Evolutionary conservation across 2,329 filamentous ascomycete genomes (phyloP), one percentile per base, ranked within the genome.

Genomic region (Tympanopsis confertula): DNA sequence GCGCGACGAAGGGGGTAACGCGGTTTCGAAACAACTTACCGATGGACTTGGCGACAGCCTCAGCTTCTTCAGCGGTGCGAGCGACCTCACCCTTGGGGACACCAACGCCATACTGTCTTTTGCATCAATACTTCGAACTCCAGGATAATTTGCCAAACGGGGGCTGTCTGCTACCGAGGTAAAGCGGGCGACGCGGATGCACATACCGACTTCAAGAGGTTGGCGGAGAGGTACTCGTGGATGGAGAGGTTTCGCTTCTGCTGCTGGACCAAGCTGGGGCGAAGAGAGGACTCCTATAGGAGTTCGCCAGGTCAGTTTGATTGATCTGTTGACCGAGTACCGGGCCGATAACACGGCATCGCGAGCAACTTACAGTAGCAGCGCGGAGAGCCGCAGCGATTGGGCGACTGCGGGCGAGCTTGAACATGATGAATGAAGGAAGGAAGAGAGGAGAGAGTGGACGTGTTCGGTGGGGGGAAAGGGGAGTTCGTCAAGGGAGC

Each of bases 161-260:
- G 18, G 15, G 13, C 39, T 28, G 29, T 38, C 35, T 42, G 35
- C 35, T 36, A 30, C 37, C 24, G 19, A 22, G 18, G 42, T 44
- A 41, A 44, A 41, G 29, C 35, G 20, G 37, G 41, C 39, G 38
- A 37, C 26, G 35, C 36, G 35, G 39, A 36, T 28, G 38, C 17
- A 22, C 29, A 61, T 70, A 80, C 76, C 71, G 78, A 58, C 65
- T 73, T 85, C 56, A 98, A 75, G 50, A 98, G 80, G 62, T 88
- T 85, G 53, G 87, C 86, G 53, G 91, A 95, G 56, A 89, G 82
- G 69, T 95, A 96, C 71, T 98, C 91, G 73, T 98, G 91, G 57
- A 98, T 94, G 58, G 86, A 91, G 58, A 98, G 77, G 57, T 83
- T 80, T 69, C 91, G 78, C 65, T 74, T 77, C 68, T 95, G 88